Evolutionary conservation across 1,284 basidiomycete genomes (phyloP), one percentile per base, ranked within the genome.

Genomic region (Coriolopsis trogii): DNA sequence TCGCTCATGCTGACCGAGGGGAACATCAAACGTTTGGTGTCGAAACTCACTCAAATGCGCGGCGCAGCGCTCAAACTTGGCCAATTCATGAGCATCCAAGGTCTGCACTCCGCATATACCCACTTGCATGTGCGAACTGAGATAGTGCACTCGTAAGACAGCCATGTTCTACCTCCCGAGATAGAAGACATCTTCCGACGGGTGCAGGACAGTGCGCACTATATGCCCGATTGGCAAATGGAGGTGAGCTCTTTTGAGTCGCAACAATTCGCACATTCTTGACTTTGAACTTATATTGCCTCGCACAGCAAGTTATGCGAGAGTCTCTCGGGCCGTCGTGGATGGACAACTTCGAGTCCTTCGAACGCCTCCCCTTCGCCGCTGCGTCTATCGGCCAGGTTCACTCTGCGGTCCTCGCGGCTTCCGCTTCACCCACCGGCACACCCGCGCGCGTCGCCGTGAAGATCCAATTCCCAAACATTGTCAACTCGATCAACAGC

Each of bases 181-280:
- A 76, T 98, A 7, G 95, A 98, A 66, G 80, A 85, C 51, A 89
- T 99, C 28, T 85, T 99, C 64, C 81, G 93, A 39, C 80, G 90
- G 34, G 95, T 99, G 0, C 96, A 99, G 69, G 92, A 96, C 63
- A 87, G 89, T 61, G 97, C 97, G 2, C 93, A 99, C 70, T 98
- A 98, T 70, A 99, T 98, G 95, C 97, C 96, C 0, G 88, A 95
- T 59, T 95, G 90, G 89, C 97, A 99, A 70, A 91, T 98, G 84
- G 91, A 95, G 81, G 92, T 91, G 25, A 16, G 56, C 16, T 23
- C 6, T 13, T 15, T 18, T 9, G 4, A n/a, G n/a, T n/a, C n/a
- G n/a, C n/a, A n/a, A n/a, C n/a, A n/a, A n/a, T n/a, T n/a, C n/a
- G n/a, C n/a, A n/a, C n/a, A n/a, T 15, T 25, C n/a, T 40, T 21